phyloP scores from a whole-genome alignment of 352 stramenopile genomes.

The Globisporangium recalcitrans region DNA sequence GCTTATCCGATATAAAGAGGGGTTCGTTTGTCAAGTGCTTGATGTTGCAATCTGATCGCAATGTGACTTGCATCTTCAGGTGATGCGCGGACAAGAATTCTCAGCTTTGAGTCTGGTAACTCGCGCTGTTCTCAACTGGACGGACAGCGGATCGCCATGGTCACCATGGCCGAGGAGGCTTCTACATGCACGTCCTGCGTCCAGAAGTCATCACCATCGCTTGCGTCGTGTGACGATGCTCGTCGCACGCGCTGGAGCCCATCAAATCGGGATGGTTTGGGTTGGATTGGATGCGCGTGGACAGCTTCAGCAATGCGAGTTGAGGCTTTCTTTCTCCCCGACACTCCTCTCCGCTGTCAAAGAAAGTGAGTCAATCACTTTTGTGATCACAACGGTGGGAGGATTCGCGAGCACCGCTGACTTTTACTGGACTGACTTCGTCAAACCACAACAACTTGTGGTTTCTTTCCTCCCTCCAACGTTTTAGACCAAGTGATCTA shows the following conservation, averaged over 20 bases:
- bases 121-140: no score
- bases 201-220: not conserved
- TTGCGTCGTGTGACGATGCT: no score
- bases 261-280: no score
- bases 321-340: not conserved
- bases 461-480: no score
- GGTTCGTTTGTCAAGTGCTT: not conserved
- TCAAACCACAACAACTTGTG: not conserved
- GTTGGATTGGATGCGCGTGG: not conserved
- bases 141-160: no score
- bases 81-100: not conserved
- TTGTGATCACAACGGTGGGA: not conserved
- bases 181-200: not conserved
- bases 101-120: no score
- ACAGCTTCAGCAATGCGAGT: not conserved
- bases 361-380: not conserved
- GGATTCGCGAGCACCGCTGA: not conserved
- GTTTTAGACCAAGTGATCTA: not conserved
- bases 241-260: no score
- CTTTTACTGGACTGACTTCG: not conserved
- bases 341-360: not conserved
- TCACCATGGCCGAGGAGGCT: not conserved
- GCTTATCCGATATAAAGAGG: not conserved
- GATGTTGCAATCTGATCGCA: not conserved
- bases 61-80: not conserved